Evolutionary conservation across 192 early-diverging fungal species (phyloP), one percentile per base, ranked within the genome.

Genomic region (Mortierella hygrophila): DNA sequence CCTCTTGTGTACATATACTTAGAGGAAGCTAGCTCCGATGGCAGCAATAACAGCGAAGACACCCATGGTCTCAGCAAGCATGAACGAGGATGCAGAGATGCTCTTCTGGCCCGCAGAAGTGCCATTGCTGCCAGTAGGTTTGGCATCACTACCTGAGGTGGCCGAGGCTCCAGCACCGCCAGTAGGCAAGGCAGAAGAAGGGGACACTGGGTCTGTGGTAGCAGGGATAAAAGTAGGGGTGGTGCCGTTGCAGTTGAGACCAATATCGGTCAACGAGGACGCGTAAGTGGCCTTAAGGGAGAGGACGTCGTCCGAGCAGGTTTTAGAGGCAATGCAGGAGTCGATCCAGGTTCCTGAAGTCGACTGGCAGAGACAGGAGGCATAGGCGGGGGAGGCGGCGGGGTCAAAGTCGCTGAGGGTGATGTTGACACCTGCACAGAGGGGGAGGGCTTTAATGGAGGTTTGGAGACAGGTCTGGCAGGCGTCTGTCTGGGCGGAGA

Each of bases 361-460:
- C 10, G 78, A 72, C 6, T 78, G 80, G 75, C 83, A 85, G n/a
- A 85, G 63, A 29, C 83, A 85, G 20, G 70, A 71, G 32, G 83
- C 69, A n/a, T 72, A 54, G 6, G 38, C 78, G n/a, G 78, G 74
- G 13, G 47, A 52, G 38, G 26, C 49, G 0, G 41, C 37, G 4
- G 74, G 69, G 32, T 80, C 40, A 23, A 74, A 73, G 8, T 60
- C 57, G 13, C 75, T 70, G 20, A 77, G 68, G 21, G 55, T 76
- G 70, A 85, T 72, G 69, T 80, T 74, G 11, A 85, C 47, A 21
- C 47, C 60, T 10, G 60, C 20, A 49, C 83, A 85, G 42, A 47
- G 37, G 1, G 83, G 75, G 13, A 85, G 69, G 7, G 83, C 74
- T 29, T 29, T 35, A 70, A 85, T n/a, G 13, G 57, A 49, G 57